These are phyloP conservation scores for Pugionium dolabratum DNA, from an alignment of 345 rosid species.

Conservation along the genomic window DNA sequence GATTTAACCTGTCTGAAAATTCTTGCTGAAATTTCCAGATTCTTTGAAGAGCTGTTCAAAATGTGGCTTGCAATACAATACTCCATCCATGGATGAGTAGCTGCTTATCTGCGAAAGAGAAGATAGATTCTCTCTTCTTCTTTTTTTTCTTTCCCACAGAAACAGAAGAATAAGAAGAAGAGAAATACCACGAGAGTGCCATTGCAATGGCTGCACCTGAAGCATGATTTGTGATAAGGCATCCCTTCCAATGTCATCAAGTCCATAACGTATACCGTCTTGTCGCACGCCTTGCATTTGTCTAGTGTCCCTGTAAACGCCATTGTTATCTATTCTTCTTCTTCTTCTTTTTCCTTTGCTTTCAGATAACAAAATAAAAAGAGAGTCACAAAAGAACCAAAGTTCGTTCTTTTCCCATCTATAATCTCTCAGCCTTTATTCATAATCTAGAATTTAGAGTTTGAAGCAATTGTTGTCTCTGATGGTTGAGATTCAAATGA, in stretches of 20 bases:
- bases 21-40: too few relatives aligned
- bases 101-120: slow-evolving; percentile 65
- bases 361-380: not conserved
- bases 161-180: slow-evolving; percentile 27
- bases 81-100: slow-evolving; percentile 47
- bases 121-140: not conserved
- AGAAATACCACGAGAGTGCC: too few relatives aligned
- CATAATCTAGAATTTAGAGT: slow-evolving; percentile 1
- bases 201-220: too few relatives aligned
- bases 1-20: slow-evolving; percentile 44
- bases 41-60: slow-evolving; percentile 74
- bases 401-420: not conserved
- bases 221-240: slow-evolving; percentile 83
- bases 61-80: slow-evolving; percentile 81
- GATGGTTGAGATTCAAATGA: slow-evolving; percentile 38
- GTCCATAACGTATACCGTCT: slow-evolving; percentile 84
- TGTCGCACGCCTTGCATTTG: slow-evolving; percentile 95
- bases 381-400: not conserved
- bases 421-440: slow-evolving; percentile 16
- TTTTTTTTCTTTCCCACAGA: not conserved
- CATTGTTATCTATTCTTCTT: slow-evolving; percentile 40
- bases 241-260: slow-evolving; percentile 81
- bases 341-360: not conserved
- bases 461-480: not conserved
- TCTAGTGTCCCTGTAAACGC: slow-evolving; percentile 87